phyloP scores from a whole-genome alignment of 2,329 filamentous ascomycete genomes.

The Penicillium sp. region DNA sequence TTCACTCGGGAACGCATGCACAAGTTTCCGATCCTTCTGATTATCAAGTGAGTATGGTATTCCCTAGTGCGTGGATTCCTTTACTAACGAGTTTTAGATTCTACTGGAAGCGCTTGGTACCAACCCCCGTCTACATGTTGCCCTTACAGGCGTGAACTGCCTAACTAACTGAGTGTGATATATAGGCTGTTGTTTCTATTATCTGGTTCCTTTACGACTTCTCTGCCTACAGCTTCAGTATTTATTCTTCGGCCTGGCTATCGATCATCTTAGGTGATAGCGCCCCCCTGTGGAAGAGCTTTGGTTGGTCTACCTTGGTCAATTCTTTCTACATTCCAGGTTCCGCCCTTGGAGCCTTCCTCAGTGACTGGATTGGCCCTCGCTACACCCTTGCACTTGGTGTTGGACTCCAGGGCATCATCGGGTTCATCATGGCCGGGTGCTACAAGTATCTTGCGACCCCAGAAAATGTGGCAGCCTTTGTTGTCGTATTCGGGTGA shows the following conservation, averaged over 20 bases:
- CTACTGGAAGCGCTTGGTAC: conserved; percentile 69
- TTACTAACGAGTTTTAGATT: conserved; percentile 56
- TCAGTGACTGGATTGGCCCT: conserved; percentile 76
- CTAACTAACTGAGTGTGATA: conserved; percentile 5
- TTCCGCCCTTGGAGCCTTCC: conserved; percentile 71
- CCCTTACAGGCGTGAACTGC: not conserved
- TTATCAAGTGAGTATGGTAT: conserved; percentile 43
- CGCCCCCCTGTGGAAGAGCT: conserved; percentile 68
- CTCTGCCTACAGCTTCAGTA: conserved; percentile 77
- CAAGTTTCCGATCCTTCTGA: conserved; percentile 53
- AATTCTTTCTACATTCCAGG: conserved; percentile 89
- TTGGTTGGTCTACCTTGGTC: conserved; percentile 86
- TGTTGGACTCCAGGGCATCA: conserved; percentile 68
- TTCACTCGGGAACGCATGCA: conserved; percentile 70
- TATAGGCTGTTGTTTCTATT: conserved; percentile 58
- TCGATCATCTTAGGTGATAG: conserved; percentile 59
- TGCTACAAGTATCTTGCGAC: conserved; percentile 69
- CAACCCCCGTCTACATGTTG: not conserved
- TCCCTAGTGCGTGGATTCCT: conserved; percentile 18
- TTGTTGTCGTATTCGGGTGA: conserved; percentile 72
- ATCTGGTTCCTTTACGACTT: conserved; percentile 93
- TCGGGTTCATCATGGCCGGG: conserved; percentile 88
- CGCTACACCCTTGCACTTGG: conserved; percentile 70
- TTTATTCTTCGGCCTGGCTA: conserved; percentile 69
- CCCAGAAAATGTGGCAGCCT: conserved; percentile 66